These are phyloP conservation scores for Xylaria sp. DNA, from an alignment of 2,329 filamentous ascomycete genomes.

Conservation along the genomic window DNA sequence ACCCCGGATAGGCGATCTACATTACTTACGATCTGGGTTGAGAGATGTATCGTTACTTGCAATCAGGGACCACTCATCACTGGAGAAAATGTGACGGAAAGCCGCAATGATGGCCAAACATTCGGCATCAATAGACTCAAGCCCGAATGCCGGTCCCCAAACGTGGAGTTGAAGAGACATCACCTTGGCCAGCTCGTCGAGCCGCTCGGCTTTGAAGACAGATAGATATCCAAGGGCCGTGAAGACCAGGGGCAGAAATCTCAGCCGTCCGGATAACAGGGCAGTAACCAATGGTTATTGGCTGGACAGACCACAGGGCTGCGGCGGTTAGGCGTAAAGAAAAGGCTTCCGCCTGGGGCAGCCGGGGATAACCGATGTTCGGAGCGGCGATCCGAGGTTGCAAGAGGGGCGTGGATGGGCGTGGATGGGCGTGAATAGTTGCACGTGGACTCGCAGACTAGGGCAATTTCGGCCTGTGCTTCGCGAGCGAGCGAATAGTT, in stretches of 20 bases:
- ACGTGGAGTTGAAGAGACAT: conserved; percentile 77
- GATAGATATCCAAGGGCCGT: too few species aligned
- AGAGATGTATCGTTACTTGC: conserved; percentile 74
- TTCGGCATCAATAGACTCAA: conserved; percentile 90
- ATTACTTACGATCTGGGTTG: conserved; percentile 69
- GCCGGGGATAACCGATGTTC: conserved; percentile 2
- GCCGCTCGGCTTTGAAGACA: too few species aligned
- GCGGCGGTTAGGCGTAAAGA: not conserved
- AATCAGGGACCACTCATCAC: conserved; percentile 70
- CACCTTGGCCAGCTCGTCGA: too few species aligned
- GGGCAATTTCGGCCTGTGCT: too few species aligned
- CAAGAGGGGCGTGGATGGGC: too few species aligned
- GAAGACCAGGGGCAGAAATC: not conserved
- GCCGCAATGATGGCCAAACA: conserved; percentile 85
- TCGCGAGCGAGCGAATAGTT: not conserved
- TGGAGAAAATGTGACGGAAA: conserved; percentile 66
- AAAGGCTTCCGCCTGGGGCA: not conserved
- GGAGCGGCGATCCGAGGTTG: too few species aligned
- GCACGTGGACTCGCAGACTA: too few species aligned
- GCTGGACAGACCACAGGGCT: not conserved
- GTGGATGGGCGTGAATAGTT: too few species aligned
- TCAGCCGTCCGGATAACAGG: not conserved
- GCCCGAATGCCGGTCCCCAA: conserved; percentile 86
- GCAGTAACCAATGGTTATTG: not conserved
- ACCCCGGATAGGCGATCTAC: conserved; percentile 23